Percentiles rank a stretch among this genome's conserved stretches.
These are phyloP conservation scores for Nothophytophthora sp. DNA, from an alignment of 352 stramenopile genomes.

Conservation along the genomic window DNA sequence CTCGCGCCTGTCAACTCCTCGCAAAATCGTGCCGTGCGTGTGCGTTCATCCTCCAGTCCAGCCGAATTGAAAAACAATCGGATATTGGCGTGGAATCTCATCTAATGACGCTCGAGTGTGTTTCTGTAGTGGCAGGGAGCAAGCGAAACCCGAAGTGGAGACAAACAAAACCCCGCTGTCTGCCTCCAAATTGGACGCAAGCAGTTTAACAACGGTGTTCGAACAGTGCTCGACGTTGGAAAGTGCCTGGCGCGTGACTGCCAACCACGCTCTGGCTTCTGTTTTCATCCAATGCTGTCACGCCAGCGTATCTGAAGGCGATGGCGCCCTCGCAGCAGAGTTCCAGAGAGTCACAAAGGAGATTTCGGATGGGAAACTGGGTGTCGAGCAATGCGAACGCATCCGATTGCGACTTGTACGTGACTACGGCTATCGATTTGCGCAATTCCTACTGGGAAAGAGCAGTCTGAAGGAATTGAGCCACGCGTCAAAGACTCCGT, in stretches of 20 bases:
- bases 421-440: slow-evolving; percentile 55
- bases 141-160: neutral
- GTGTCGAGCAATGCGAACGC: slow-evolving; percentile 11
- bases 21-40: slow-evolving; percentile 40
- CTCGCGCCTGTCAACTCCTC: slow-evolving; percentile 17
- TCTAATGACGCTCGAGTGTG: neutral
- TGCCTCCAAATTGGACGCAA: neutral
- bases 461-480: slow-evolving; percentile 39
- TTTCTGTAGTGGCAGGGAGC: slow-evolving; percentile 13
- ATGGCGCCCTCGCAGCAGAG: slow-evolving; percentile 1
- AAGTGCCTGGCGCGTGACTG: slow-evolving; percentile 53
- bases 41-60: slow-evolving; percentile 10
- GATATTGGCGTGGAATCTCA: neutral
- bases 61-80: neutral
- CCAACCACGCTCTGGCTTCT: slow-evolving; percentile 50
- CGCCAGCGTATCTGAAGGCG: neutral
- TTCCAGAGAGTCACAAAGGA: slow-evolving; percentile 25
- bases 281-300: slow-evolving; percentile 18
- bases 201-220: slow-evolving; percentile 5
- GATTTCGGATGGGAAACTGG: slow-evolving; percentile 22
- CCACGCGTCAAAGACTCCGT: slow-evolving; percentile 20
- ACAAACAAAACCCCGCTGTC: neutral
- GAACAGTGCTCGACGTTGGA: slow-evolving; percentile 29
- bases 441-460: slow-evolving; percentile 41
- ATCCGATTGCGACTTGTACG: slow-evolving; percentile 39